Percentiles rank a stretch among this genome's conserved stretches.
Conservation (phyloP, 768 basidiomycete species). For the Sporobolomyces phaffii region DNA sequence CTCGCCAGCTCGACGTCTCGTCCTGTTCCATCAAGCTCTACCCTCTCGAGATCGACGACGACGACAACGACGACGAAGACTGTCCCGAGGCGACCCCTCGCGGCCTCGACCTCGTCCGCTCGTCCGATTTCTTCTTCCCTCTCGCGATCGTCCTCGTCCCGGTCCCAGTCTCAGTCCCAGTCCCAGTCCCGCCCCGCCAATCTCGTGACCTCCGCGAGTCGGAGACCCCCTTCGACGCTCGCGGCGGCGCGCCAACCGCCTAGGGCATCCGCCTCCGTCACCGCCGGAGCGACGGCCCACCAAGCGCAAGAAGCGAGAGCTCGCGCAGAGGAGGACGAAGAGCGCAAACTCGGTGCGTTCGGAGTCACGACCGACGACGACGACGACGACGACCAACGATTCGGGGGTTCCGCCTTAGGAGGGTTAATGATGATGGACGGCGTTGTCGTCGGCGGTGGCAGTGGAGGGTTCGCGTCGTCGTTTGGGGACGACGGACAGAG, state of each 20-base stretch:
- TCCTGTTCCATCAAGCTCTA: background rate
- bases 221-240: background rate
- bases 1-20: background rate
- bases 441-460: too few species aligned
- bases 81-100: too few species aligned
- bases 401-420: too few species aligned
- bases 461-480: too few species aligned
- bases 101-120: background rate
- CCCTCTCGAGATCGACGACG: background rate
- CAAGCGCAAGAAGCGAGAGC: background rate
- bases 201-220: background rate
- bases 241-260: too few species aligned
- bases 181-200: background rate
- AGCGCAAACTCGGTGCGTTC: conserved; percentile 4
- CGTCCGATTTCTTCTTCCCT: background rate
- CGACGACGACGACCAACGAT: background rate
- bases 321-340: background rate
- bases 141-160: background rate
- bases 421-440: too few species aligned
- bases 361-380: background rate
- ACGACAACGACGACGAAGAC: background rate
- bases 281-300: background rate
- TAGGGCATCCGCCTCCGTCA: background rate
- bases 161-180: background rate
- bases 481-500: too few species aligned